phyloP scores from a whole-genome alignment of 225 moss, liverwort and hornwort species.

The Pleurozium schreberi region DNA sequence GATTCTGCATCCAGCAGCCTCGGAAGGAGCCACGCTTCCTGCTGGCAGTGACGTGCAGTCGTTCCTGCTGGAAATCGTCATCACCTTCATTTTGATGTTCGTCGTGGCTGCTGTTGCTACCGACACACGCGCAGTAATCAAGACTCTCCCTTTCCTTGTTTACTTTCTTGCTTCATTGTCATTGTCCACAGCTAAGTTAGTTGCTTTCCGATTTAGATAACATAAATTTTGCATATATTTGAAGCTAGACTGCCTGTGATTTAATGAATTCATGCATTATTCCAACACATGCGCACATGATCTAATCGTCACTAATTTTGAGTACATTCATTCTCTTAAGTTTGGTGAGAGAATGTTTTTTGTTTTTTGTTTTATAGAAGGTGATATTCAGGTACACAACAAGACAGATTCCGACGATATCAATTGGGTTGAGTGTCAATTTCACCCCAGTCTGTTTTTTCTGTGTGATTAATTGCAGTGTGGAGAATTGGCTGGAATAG shows the following conservation, averaged over 20 bases:
- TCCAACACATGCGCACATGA: background rate
- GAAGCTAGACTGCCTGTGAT: background rate
- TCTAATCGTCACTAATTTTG: background rate
- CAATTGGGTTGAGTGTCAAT: background rate
- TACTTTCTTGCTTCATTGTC: background rate
- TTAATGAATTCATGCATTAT: background rate
- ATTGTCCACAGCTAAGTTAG: too few species aligned
- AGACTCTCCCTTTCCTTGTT: background rate
- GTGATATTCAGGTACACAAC: background rate
- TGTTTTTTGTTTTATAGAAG: background rate
- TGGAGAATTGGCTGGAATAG: slow-evolving; percentile 83
- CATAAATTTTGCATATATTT: background rate
- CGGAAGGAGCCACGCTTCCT: slow-evolving; percentile 50
- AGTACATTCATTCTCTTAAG: background rate
- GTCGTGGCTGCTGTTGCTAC: slow-evolving; percentile 72
- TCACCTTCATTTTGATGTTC: slow-evolving; percentile 87
- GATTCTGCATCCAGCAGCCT: slow-evolving; percentile 39
- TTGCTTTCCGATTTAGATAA: background rate
- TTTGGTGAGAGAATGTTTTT: background rate
- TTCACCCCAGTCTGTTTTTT: background rate
- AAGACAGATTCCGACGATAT: background rate
- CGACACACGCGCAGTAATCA: slow-evolving; percentile 58
- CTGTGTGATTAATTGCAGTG: slow-evolving; percentile 18
- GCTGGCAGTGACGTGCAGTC: slow-evolving; percentile 42
- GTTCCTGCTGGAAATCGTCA: slow-evolving; percentile 54